Percentiles rank a stretch among this genome's conserved stretches.
Conservation (phyloP, 2,329 filamentous ascomycete genomes). For the Didymella exigua region DNA sequence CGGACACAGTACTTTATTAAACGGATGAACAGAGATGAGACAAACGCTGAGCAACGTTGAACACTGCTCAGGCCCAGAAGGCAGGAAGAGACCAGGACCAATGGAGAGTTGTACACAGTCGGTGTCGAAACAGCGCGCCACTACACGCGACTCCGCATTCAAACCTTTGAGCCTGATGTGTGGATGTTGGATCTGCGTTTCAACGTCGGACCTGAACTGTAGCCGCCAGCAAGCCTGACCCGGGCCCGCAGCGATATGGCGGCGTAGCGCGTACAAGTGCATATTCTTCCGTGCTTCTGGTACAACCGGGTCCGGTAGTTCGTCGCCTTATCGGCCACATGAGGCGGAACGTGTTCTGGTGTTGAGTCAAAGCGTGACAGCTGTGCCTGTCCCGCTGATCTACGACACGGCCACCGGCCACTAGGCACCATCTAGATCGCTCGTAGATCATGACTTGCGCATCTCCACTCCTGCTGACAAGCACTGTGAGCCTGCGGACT, state of each 20-base stretch:
- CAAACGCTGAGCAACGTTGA: conserved; percentile 32
- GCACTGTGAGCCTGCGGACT: conserved; percentile 32
- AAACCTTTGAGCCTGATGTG: conserved; percentile 43
- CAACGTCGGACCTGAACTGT: conserved; percentile 42
- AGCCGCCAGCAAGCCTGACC: conserved; percentile 40
- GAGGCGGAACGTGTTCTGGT: conserved; percentile 15
- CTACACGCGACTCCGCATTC: conserved; percentile 36
- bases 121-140: conserved; percentile 46
- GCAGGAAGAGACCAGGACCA: conserved; percentile 40
- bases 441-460: conserved; percentile 15
- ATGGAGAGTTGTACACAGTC: conserved; percentile 34
- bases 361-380: conserved; percentile 23
- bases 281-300: conserved; percentile 23
- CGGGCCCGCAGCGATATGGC: conserved; percentile 30
- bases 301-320: conserved; percentile 19
- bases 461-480: conserved; percentile 20
- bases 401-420: conserved; percentile 31
- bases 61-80: conserved; percentile 28
- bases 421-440: conserved; percentile 30
- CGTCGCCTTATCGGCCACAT: conserved; percentile 19
- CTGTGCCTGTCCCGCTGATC: conserved; percentile 27
- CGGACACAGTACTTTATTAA: conserved; percentile 40
- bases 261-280: conserved; percentile 35
- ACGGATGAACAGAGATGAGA: conserved; percentile 38
- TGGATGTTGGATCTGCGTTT: conserved; percentile 44